Evolutionary conservation across 1,284 basidiomycete species (phyloP), one percentile per base, ranked within the genome.

Genomic region (Cutaneotrichosporon cutaneum): DNA sequence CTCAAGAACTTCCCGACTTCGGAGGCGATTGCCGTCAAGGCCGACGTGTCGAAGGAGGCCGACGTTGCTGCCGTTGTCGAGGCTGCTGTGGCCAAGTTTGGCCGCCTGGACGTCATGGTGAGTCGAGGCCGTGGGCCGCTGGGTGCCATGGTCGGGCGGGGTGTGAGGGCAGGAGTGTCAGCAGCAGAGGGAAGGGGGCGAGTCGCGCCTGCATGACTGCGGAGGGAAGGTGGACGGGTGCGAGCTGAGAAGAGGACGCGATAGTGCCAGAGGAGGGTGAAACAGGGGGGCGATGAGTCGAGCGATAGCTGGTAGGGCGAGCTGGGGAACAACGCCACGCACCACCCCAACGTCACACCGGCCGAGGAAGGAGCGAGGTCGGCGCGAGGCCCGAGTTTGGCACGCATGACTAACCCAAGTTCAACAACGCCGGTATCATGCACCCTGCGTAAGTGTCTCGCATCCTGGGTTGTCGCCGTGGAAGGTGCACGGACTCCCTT

Each of bases 371-470:
- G 22, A 47, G 24, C 45, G n/a, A 45, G 13, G 22, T 21, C 9
- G 44, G 11, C 45, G 14, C 45, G 45, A 14, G 45, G 14, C 33
- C 36, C 32, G 21, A 42, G 39, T 47, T 22, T 8, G 36, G 39
- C 22, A 26, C 18, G 9, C 22, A 47, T 13, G 22, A 32, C 57
- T 59, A 45, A 51, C 39, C 27, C 10, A 57, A 78, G 90, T 93
- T 92, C 79, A 93, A 94, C 79, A 94, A 94, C 75, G 92, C 92
- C 56, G 91, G 90, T 84, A 94, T 97, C 74, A 97, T 98, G 94
- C 94, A 96, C 77, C 88, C 92, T 33, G 27, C 35, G 66, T 67
- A 47, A 51, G 66, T 62, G n/a, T 26, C 35, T 2, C 13, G 13
- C 26, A 39, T n/a, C 24, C 21, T 16, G 8, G 56, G 54, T 30